phyloP scores from a whole-genome alignment of 495 filamentous ascomycete species.

The Darksidea phi region DNA sequence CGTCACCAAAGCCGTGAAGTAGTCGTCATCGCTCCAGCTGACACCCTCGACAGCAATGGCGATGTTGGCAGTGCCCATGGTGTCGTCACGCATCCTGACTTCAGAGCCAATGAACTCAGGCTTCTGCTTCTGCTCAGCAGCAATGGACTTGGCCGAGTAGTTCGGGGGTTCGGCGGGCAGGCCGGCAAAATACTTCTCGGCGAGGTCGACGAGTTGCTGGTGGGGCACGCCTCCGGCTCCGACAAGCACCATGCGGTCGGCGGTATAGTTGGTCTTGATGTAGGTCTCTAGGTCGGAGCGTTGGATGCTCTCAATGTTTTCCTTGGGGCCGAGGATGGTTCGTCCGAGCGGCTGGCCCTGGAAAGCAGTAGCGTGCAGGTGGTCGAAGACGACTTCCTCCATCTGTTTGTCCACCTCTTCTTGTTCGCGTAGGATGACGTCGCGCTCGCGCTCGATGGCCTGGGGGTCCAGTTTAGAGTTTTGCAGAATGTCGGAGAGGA shows the following conservation, averaged over 20 bases:
- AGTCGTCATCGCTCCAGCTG: constrained; percentile 98
- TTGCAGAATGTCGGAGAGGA: constrained; percentile 97
- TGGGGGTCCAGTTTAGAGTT: constrained; percentile 92
- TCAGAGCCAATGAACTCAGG: constrained; percentile 97
- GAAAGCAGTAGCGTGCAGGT: constrained; percentile 97
- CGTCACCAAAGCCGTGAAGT: constrained; percentile 95
- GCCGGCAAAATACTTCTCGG: constrained; percentile 88
- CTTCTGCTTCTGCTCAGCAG: constrained; percentile 72
- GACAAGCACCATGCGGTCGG: constrained; percentile 98
- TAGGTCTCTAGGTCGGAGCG: constrained; percentile 86
- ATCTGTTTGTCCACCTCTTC: constrained; percentile 99
- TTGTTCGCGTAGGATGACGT: constrained; percentile 96
- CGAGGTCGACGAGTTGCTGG: constrained; percentile 87
- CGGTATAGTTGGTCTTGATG: constrained; percentile 99
- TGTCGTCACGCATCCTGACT: constrained; percentile 91
- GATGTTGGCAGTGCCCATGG: constrained; percentile 92
- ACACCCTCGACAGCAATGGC: constrained; percentile 99
- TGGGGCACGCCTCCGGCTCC: constrained; percentile 94
- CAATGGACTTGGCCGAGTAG: constrained; percentile 61
- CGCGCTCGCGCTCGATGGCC: constrained; percentile 94
- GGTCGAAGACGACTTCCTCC: constrained; percentile 99
- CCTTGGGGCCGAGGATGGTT: constrained; percentile 94
- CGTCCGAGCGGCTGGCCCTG: constrained; percentile 92
- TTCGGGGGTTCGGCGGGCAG: constrained; percentile 72
- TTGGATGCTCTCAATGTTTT: constrained; percentile 97